Base-by-base conservation (phyloP, 257 asterid species). In the Thymus mandschuricus region DNA sequence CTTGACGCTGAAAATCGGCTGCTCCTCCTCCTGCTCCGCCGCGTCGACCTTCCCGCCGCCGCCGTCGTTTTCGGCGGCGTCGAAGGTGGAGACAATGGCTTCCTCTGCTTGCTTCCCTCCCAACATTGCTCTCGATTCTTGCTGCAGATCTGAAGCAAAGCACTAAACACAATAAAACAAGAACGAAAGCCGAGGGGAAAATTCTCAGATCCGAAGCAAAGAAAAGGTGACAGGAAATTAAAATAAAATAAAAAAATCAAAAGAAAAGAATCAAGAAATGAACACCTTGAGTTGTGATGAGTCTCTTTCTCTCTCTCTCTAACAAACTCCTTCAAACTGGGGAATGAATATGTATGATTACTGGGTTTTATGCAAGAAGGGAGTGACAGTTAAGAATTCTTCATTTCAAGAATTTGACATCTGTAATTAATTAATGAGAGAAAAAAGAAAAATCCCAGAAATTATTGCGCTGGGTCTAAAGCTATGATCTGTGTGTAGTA, bases 91-190 rank as follows among this genome's bases (percentile, higher is more conserved):
- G 71, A 89, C 97, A 72, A 91, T 94, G 9, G 96, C 91, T 73
- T 94, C 97, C 81, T 94, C 98, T 75, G 92, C 95, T 85, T 89
- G 98, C 88, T 87, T 88, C 76, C 82, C 80, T 55, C 79, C 75
- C 89, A 73, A 84, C 98, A 94, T 94, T 82, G 75, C 74, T 70
- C 58, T 67, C 64, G 64, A 75, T 76, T 72, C 6, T 6, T 38
- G 6, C 44, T 6, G 6, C 73, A 48, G 78, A 77, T 60, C 73
- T 60, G 56, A 1, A 44, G 21, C 48, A 5, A 12, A 62, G 21
- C 43, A 45, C 5, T 51, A 10, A 0, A 44, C 50, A 58, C 28
- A 49, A 21, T 21, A 52, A 65, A 64, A 51, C 8, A 30, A 30
- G 76, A 75, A 72, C 54, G 81, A 71, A 75, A 79, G 75, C 79